Percentiles rank a stretch among this genome's conserved stretches.
Evolutionary conservation across 2,329 filamentous ascomycete species (phyloP).

Genomic region (Purpureocillium takamizusanense): DNA sequence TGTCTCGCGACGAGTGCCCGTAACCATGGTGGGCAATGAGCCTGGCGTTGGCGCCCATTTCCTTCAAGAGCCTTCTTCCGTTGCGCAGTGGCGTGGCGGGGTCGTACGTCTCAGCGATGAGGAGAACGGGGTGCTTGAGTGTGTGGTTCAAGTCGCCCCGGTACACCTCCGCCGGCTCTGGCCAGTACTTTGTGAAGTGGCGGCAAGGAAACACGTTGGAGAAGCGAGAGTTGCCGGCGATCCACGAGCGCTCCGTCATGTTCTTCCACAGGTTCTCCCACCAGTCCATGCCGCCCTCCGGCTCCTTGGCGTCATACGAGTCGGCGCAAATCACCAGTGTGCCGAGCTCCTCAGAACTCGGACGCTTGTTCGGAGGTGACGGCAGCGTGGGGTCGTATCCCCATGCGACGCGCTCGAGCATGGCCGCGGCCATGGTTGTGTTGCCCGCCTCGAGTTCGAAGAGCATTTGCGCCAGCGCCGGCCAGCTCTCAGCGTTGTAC

Average conservation of each 20-base stretch:
- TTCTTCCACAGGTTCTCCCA: slow-evolving; percentile 36
- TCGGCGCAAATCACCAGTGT: slow-evolving; percentile 36
- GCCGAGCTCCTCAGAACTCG: slow-evolving; percentile 28
- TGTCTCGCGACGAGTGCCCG: slow-evolving; percentile 36
- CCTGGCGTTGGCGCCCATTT: slow-evolving; percentile 39
- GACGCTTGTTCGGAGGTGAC: slow-evolving; percentile 14
- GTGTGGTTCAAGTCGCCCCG: slow-evolving; percentile 34
- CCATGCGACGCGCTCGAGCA: slow-evolving; percentile 29
- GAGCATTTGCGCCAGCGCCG: slow-evolving; percentile 28
- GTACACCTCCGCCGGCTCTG: slow-evolving; percentile 34
- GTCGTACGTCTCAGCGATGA: slow-evolving; percentile 40
- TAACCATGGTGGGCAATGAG: slow-evolving; percentile 40
- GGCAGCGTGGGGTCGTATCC: slow-evolving; percentile 29
- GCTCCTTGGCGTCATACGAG: slow-evolving; percentile 31
- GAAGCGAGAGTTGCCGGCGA: slow-evolving; percentile 38
- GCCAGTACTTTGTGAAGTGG: slow-evolving; percentile 36
- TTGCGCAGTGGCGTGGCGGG: slow-evolving; percentile 41
- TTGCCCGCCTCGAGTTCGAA: slow-evolving; percentile 35
- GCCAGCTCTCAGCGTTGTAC: slow-evolving; percentile 35
- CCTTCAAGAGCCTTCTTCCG: slow-evolving; percentile 29
- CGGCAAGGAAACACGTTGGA: slow-evolving; percentile 34
- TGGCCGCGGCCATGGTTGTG: slow-evolving; percentile 27
- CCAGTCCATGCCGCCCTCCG: slow-evolving; percentile 29
- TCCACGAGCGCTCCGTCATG: slow-evolving; percentile 35
- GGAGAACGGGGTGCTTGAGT: slow-evolving; percentile 32